Evolutionary conservation across 257 asterid genomes (phyloP), one percentile per base, ranked within the genome.

Genomic region (Rauvolfia tetraphylla): DNA sequence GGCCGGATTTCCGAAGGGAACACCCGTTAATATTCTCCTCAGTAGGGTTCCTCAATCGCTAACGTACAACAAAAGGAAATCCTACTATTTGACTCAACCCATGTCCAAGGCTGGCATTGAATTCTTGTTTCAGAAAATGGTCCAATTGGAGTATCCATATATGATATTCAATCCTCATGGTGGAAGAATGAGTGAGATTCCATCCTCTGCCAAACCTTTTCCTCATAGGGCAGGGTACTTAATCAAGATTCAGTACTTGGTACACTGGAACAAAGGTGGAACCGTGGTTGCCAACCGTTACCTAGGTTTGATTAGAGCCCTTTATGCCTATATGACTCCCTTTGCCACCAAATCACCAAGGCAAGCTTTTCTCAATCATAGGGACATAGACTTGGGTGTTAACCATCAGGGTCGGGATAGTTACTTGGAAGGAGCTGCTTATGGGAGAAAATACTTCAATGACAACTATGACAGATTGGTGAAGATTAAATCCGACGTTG

Each of bases 221-320:
- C 91, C 91, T 1, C 88, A 87, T 31, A 53, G 91, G 3, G 84
- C 83, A 0, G 89, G 91, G 8, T 79, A 79, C 57, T 41, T 87
- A 20, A 81, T 56, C 82, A 85, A 83, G 83, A 79, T 87, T 41
- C 91, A 87, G 59, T 87, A 87, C 61, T 75, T 86, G 0, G 82
- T 83, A 34, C 79, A 68, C 34, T 87, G 91, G 91, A 20, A 73
- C 0, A 78, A 61, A 80, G 34, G 85, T 36, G 63, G 86, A 78
- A 3, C 79, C 70, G 38, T 84, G 29, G 5, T 76, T 75, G 25
- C 78, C 51, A 25, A 61, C 20, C 18, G 61, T 46, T 56, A 58
- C 78, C 17, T 71, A 68, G 53, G 39, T 79, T 38, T 15, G 57
- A 0, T 81, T 81, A 41, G 75, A 89, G 54, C 75, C 4, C 84